A percentile compares a stretch with the other conserved stretches of the same genome.
phyloP scores from a whole-genome alignment of 331 rosid species.

The Prunus yedoensis region DNA sequence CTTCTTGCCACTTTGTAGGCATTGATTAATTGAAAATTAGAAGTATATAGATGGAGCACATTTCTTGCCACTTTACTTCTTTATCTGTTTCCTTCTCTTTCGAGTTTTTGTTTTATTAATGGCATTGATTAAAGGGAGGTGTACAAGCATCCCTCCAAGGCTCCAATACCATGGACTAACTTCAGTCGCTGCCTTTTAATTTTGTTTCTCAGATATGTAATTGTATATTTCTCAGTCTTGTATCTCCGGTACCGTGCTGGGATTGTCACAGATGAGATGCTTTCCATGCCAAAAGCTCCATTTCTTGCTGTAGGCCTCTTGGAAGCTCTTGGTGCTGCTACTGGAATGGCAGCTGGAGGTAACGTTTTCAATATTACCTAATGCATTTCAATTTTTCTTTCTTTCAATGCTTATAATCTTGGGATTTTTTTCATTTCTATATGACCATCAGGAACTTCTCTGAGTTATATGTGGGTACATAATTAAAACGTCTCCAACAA shows the following conservation, averaged over 20 bases:
- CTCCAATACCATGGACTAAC: constrained; percentile 4
- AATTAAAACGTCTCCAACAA: not conserved
- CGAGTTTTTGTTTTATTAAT: not conserved
- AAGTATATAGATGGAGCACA: not conserved
- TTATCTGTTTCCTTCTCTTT: not conserved
- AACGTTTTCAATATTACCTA: not conserved
- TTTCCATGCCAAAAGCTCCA: constrained; percentile 70
- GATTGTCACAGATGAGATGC: constrained; percentile 83
- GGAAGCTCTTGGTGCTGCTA: constrained; percentile 87
- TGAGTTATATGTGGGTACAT: not conserved
- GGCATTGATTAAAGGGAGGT: not conserved
- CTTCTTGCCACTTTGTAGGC: no score
- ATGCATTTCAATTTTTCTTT: not conserved
- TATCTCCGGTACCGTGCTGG: constrained; percentile 70
- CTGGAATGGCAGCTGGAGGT: constrained; percentile 98
- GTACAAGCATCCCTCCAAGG: not conserved
- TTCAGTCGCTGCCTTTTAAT: not conserved
- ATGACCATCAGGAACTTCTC: not conserved
- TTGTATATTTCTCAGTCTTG: constrained; percentile 74
- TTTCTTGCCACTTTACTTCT: not conserved
- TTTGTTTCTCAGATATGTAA: constrained; percentile 64
- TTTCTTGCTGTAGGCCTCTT: constrained; percentile 70
- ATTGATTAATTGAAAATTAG: no score
- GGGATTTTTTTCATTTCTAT: not conserved
- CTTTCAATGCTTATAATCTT: not conserved